A percentile compares a stretch with the other conserved stretches of the same genome.
These are phyloP conservation scores for Triangularia setosa DNA, from an alignment of 2,329 filamentous ascomycete species.

Conservation along the genomic window DNA sequence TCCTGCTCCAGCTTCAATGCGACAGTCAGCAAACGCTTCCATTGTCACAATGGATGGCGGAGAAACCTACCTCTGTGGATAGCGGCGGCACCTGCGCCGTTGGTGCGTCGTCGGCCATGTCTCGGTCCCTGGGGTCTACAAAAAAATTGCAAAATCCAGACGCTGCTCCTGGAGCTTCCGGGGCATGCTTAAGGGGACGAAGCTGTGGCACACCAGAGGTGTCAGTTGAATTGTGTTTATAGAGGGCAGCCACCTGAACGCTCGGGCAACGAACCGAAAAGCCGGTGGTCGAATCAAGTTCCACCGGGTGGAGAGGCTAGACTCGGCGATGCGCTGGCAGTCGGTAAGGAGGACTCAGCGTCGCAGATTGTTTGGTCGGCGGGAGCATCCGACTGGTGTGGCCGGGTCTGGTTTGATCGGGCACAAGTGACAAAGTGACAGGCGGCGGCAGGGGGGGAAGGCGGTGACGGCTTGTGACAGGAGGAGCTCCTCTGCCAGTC, in stretches of 20 bases:
- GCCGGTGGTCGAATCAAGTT: constrained; percentile 11
- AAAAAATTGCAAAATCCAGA: constrained; percentile 5
- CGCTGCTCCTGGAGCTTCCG: neutral
- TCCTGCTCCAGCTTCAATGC: neutral
- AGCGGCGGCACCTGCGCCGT: neutral
- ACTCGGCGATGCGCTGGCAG: constrained; percentile 22
- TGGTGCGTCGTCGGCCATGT: neutral
- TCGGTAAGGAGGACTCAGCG: constrained; percentile 6
- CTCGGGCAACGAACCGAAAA: constrained; percentile 20
- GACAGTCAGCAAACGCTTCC: neutral
- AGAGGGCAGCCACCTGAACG: neutral
- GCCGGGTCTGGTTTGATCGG: neutral
- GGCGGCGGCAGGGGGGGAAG: neutral
- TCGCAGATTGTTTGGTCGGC: constrained; percentile 17
- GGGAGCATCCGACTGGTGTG: constrained; percentile 4
- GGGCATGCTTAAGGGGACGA: neutral
- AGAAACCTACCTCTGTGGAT: neutral
- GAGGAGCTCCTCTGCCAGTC: neutral
- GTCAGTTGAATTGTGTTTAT: constrained; percentile 17
- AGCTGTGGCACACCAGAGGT: neutral
- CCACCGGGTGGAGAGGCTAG: constrained; percentile 12
- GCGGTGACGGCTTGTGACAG: constrained; percentile 1
- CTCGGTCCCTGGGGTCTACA: neutral
- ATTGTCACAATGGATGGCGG: neutral
- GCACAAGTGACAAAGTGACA: neutral